Evolutionary conservation across 495 filamentous ascomycete species (phyloP), one percentile per base, ranked within the genome.

Genomic region (Hypoxylon crocopeplum): DNA sequence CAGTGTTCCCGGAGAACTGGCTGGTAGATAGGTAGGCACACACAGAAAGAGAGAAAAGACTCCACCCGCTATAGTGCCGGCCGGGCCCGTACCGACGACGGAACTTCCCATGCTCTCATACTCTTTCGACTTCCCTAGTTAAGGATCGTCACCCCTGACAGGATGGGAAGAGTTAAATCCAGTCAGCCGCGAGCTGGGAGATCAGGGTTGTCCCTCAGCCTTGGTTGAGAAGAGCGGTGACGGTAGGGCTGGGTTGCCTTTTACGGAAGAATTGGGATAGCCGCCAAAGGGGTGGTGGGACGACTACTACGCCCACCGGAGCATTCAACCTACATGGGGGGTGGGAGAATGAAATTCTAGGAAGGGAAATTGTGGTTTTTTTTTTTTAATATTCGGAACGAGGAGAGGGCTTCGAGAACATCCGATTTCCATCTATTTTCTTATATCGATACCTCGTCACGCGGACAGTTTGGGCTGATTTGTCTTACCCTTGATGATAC

Each of bases 371-470:
- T 64, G 55, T 30, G 24, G 46, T 59, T 25, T 47, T 38, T 51
- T n/a, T 30, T 47, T 32, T 34, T 33, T 34, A 5, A 5, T 10
- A 29, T 42, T 54, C 20, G 51, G 48, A 36, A 52, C 4, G 41
- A 51, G 42, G 33, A 37, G 59, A 42, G 16, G 37, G 29, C 39
- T 51, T 51, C 22, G 30, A 48, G 45, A 55, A 48, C 45, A 56
- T 45, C 50, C 56, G 61, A 59, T 64, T 56, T 59, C 50, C 41
- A 42, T 64, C 44, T 56, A 56, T 59, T 59, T 59, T 42, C 25
- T 41, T 64, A 55, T 64, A 55, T 59, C 33, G 61, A 64, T 64
- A 59, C 61, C 61, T 59, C 37, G 61, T 64, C 61, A 64, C 45
- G 61, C 61, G 61, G 61, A 32, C 55, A 50, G 37, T 64, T 51